Conservation (phyloP, 371 early-diverging fungal species). For the Syncephalastrum racemosum region DNA sequence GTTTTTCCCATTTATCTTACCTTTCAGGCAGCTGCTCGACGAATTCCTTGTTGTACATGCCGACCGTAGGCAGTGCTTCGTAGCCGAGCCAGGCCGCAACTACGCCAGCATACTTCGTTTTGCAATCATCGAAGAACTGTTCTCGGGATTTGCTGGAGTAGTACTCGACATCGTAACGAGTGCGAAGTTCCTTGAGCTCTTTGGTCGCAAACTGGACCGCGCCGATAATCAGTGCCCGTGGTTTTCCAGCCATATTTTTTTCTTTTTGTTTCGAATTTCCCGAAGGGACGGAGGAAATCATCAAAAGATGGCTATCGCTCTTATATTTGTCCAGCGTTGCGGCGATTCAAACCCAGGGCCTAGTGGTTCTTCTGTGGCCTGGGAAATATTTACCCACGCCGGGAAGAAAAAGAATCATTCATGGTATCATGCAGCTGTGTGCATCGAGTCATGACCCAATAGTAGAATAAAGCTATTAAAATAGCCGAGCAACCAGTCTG, state of each 20-base stretch:
- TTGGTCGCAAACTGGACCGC: constrained; percentile 32
- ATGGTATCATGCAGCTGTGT: too few relatives aligned
- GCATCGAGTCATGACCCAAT: too few relatives aligned
- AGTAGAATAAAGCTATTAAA: too few relatives aligned
- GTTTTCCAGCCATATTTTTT: neutral
- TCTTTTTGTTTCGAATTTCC: too few relatives aligned
- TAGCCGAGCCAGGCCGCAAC: constrained; percentile 26
- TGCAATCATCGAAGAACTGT: constrained; percentile 40
- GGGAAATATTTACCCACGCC: too few relatives aligned
- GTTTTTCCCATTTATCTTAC: constrained; percentile 6
- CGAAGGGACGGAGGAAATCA: too few relatives aligned
- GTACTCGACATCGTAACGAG: constrained; percentile 24
- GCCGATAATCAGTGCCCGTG: constrained; percentile 34
- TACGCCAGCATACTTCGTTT: constrained; percentile 32
- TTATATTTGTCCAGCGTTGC: too few relatives aligned
- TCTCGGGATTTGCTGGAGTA: constrained; percentile 29
- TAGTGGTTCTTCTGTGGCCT: too few relatives aligned
- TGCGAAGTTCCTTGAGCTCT: constrained; percentile 21
- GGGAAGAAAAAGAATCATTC: too few relatives aligned
- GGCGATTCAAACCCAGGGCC: too few relatives aligned
- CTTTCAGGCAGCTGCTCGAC: constrained; percentile 28
- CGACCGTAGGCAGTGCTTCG: constrained; percentile 20
- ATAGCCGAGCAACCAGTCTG: too few relatives aligned
- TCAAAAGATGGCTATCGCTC: too few relatives aligned
- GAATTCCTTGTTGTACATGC: constrained; percentile 36